Evolutionary conservation across 441 rosid species (phyloP), one percentile per base, ranked within the genome.

Genomic region (Viola pubescens): DNA sequence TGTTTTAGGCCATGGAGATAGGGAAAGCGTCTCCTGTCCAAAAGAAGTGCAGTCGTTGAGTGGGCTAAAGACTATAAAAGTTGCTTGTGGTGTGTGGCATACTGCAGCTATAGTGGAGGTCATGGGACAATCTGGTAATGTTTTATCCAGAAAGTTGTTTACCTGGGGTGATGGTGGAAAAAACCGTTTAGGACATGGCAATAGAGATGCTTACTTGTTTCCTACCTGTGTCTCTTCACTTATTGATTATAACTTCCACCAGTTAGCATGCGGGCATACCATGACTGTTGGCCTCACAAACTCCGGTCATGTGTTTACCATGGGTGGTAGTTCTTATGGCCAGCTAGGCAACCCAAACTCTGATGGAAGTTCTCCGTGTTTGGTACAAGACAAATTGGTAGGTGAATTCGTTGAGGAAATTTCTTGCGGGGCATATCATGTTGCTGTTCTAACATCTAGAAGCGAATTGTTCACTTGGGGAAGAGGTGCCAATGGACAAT

Each of bases 111-210:
- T 91, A n/a, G 92, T 91, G 0, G 98, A 91, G 72, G 84, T 87
- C 34, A 80, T 77, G 72, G 68, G 77, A 59, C 98, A 86, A 9
- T 14, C 80, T 0, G 89, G 92, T 48, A 83, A 59, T 63, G 61
- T 78, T 60, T 73, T 82, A 12, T 82, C 96, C 1, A 77, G 84
- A 70, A 91, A 91, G 75, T 71, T 91, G 78, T 91, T 91, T 73
- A 86, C 96, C 11, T 91, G 98, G 98, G 98, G 96, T 16, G 96
- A 86, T 71, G 98, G 98, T n/a, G 94, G 87, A 48, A 85, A 83
- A 69, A 57, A 86, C 61, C 83, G 95, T 34, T 75, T 91, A 67
- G 98, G 98, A 0, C 98, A 91, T 61, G 96, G 92, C 53, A 88
- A 62, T 72, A 87, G 85, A 77, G 98, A 88, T 37, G 75, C 84